Evolutionary conservation across 495 filamentous ascomycete species (phyloP).

Genomic region (Podospora pseudoanserina): DNA sequence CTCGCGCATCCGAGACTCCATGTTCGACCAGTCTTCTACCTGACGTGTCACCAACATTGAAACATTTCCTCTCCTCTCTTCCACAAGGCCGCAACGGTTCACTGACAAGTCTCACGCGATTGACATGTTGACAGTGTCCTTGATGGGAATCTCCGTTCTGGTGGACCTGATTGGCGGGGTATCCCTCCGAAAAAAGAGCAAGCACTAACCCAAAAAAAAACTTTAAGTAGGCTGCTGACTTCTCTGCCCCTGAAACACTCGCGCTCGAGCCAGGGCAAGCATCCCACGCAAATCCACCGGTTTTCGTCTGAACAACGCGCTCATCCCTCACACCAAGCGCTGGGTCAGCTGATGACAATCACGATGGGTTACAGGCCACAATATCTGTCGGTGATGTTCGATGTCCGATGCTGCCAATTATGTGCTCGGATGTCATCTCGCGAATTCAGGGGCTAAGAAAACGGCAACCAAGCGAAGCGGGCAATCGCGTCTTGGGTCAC

Average conservation of each 20-base stretch:
- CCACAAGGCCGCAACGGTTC: too few species aligned
- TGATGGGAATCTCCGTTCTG: not conserved
- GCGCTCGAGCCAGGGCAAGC: not conserved
- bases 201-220: not conserved
- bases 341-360: not conserved
- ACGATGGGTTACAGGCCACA: not conserved
- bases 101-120: too few species aligned
- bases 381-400: too few species aligned
- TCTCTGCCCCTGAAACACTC: not conserved
- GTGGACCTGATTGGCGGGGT: not conserved
- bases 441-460: not conserved
- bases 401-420: not conserved
- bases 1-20: too few species aligned
- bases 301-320: not conserved
- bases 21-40: not conserved
- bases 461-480: not conserved
- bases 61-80: too few species aligned
- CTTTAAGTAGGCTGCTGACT: not conserved
- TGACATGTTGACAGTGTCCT: too few species aligned
- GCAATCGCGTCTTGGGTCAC: not conserved
- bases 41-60: not conserved
- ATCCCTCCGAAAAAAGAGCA: too few species aligned
- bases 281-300: not conserved
- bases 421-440: not conserved
- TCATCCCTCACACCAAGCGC: too few species aligned